These are phyloP conservation scores for Boletus insuetus DNA, from an alignment of 768 basidiomycete genomes.

Conservation along the genomic window DNA sequence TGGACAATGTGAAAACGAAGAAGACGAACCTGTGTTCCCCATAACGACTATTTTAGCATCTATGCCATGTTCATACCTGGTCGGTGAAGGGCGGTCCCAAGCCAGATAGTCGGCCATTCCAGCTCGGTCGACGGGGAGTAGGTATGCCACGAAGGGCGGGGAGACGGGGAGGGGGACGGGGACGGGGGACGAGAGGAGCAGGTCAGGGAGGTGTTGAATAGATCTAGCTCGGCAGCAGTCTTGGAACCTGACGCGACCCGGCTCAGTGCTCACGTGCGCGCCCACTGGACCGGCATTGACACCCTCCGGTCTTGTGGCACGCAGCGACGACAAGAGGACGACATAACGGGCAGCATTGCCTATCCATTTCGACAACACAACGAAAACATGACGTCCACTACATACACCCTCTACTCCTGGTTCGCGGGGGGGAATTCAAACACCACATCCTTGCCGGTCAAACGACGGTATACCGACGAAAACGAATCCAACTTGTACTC, in stretches of 20 bases:
- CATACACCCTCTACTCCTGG: constrained; percentile 53
- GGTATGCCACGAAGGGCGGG: constrained; percentile 48
- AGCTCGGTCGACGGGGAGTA: constrained; percentile 21
- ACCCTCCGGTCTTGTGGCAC: constrained; percentile 25
- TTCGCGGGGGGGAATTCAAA: constrained; percentile 85
- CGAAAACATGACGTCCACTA: constrained; percentile 21
- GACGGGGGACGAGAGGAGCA: constrained; percentile 27
- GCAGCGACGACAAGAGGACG: constrained; percentile 8
- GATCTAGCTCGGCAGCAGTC: constrained; percentile 25
- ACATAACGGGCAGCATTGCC: constrained; percentile 34
- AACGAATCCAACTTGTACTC: constrained; percentile 99
- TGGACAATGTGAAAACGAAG: constrained; percentile 11
- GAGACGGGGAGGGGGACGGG: constrained; percentile 37
- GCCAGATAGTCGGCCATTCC: constrained; percentile 56
- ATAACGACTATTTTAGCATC: constrained; percentile 96
- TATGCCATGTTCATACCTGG: constrained; percentile 78
- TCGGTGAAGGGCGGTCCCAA: constrained; percentile 64
- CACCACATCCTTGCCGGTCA: constrained; percentile 96
- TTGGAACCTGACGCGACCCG: constrained; percentile 29
- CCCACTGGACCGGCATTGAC: background rate
- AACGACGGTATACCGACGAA: constrained; percentile 91
- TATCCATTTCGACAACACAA: constrained; percentile 35
- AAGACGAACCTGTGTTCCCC: constrained; percentile 65
- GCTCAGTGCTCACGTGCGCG: constrained; percentile 35
- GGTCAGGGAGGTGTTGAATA: constrained; percentile 23